Evolutionary conservation across 23 red algal species (phyloP).

Genomic region (Gracilaria domingensis): DNA sequence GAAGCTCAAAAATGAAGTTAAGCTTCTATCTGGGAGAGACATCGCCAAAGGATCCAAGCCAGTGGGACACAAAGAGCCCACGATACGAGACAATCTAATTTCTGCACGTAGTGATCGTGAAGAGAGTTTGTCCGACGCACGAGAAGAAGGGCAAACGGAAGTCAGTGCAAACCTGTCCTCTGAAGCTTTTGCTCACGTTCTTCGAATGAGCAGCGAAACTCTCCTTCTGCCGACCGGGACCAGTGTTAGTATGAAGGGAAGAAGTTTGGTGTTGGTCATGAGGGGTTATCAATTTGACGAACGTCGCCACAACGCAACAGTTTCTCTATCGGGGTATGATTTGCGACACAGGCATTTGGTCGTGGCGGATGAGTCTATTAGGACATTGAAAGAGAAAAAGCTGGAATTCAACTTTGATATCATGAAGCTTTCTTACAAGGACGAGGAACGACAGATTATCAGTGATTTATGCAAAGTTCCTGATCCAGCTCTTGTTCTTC

Average conservation of each 20-base stretch:
- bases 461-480: conserved; percentile 69
- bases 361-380: neutral
- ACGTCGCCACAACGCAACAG: conserved; percentile 43
- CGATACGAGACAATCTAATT: neutral
- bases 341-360: conserved; percentile 25
- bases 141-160: conserved; percentile 9
- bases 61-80: neutral
- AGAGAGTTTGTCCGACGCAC: conserved; percentile 4
- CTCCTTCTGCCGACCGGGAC: conserved; percentile 8
- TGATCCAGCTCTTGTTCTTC: conserved; percentile 35
- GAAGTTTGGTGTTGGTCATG: conserved; percentile 26
- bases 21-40: conserved; percentile 47
- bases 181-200: conserved; percentile 9
- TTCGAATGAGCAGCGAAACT: conserved; percentile 18
- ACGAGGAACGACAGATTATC: conserved; percentile 50
- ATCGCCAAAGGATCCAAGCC: conserved; percentile 24
- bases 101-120: neutral
- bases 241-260: conserved; percentile 54
- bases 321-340: conserved; percentile 50
- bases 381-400: neutral
- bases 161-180: conserved; percentile 8
- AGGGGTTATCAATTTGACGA: conserved; percentile 73
- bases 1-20: conserved; percentile 68
- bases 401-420: conserved; percentile 23
- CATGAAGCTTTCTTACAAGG: conserved; percentile 57